Base-by-base conservation (phyloP, 2,329 filamentous ascomycete genomes). In the Talaromyces amestolkiae region DNA sequence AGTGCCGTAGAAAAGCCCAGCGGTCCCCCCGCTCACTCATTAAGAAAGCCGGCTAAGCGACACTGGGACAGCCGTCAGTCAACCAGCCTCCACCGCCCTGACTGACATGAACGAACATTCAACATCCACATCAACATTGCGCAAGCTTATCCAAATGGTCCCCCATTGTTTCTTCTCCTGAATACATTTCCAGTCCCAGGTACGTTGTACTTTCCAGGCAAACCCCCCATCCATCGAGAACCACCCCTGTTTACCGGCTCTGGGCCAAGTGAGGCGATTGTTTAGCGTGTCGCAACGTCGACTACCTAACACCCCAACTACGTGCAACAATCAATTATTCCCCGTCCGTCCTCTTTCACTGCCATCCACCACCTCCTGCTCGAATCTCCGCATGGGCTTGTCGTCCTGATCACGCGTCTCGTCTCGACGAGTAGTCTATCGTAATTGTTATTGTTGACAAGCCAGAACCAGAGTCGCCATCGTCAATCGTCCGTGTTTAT, bases 21-120 rank as follows among this genome's bases (percentile, higher is more conserved):
- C 3, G n/a, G 53, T 37, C 68, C 70, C 74, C 75, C 73, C 76
- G 73, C 74, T 72, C 71, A 73, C 72, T 71, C 73, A 74, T 70
- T 56, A 56, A 56, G 33, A 53, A 69, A 75, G 71, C 72, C 72
- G 75, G 49, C 75, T 76, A 76, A 77, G 75, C 76, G 76, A 78
- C 76, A 76, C 75, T 73, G 75, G 76, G 74, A 69, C 69, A 75
- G 60, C 59, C 65, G 56, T 41, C 58, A 53, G 56, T 41, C 58
- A 53, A 31, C 49, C 49, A 53, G 49, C 53, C 63, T 61, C 64
- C 59, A 59, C 63, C 66, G 64, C 59, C 66, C 59, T 56, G 66
- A 58, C 63, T 63, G 49, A 33, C 33, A 35, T 37, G 19, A 56
- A 39, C 33, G 19, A 56, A 56, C 33, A 22, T 37, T 56, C 33